Base-by-base conservation (phyloP, 306 rosid species). In the Vachellia collinsii region DNA sequence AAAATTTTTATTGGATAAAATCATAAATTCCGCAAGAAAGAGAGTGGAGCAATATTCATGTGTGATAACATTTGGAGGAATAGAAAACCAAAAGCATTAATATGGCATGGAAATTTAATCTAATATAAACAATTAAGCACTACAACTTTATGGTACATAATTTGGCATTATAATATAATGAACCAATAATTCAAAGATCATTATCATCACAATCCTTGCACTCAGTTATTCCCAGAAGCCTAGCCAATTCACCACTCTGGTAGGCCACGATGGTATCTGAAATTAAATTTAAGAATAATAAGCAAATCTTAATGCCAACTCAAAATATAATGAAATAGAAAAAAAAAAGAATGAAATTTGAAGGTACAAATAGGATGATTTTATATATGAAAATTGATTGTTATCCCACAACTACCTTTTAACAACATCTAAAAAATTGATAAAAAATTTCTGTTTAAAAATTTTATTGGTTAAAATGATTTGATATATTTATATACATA, bases 261-360 rank as follows among this genome's bases (percentile, higher is more conserved):
- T 86, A 92, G 48, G 93, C 97, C 48, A 72, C 94, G 13, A 87
- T 74, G 7, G 93, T 90, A 51, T 94, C 97, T 94, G 91, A 20
- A 85, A 87, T 79, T 72, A 29, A 50, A 50, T 50, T 50, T 14
- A 50, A 5, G 16, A 62, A 11, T 4, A 11, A 48, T 22, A 17
- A 17, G 17, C 20, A 14, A 50, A 50, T 50, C 56, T 50, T 50
- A 50, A 4, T 50, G 14, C 1, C 56, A 50, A 50, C 56, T 50
- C 56, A 50, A 50, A 14, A 16, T 50, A 50, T 50, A 29, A 50
- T 50, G 5, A 10, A 53, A 53, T 7, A 8, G 23, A 51, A 44
- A 0, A 9, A 44, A 44, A 44, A 44, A 44, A 3, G 12, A 44
- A 10, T 1, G 48, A 44, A 44, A 51, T 17, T 51, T 48, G 3